Conservation (phyloP, 768 basidiomycete genomes). For the Coprinopsis cinerea region DNA sequence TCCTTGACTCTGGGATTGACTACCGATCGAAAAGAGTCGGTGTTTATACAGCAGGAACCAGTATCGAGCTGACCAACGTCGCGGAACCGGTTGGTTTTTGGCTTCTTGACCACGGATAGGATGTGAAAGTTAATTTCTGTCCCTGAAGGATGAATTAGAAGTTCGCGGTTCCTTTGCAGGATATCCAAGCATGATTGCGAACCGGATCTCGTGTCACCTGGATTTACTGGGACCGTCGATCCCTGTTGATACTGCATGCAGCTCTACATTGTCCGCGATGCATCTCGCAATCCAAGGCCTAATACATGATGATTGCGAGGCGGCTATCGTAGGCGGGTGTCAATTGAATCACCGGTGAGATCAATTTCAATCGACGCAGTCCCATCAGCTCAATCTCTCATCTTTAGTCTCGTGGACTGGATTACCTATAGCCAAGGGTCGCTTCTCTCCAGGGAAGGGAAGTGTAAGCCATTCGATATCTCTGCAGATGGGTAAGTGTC, state of each 20-base stretch:
- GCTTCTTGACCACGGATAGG: neutral
- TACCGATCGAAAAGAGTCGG: slow-evolving; percentile 38
- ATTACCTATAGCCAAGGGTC: slow-evolving; percentile 30
- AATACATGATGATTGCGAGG: slow-evolving; percentile 37
- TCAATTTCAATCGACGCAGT: neutral
- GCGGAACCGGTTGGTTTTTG: slow-evolving; percentile 22
- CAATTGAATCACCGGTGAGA: slow-evolving; percentile 37
- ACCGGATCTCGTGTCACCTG: slow-evolving; percentile 36
- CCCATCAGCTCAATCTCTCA: slow-evolving; percentile 2
- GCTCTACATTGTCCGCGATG: slow-evolving; percentile 38
- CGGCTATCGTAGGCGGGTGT: slow-evolving; percentile 40
- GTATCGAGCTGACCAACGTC: slow-evolving; percentile 10
- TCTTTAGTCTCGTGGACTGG: slow-evolving; percentile 28
- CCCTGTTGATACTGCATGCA: slow-evolving; percentile 46
- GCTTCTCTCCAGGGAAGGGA: slow-evolving; percentile 34
- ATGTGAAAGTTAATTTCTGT: neutral
- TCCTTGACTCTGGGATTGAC: slow-evolving; percentile 44
- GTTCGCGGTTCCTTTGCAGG: slow-evolving; percentile 28
- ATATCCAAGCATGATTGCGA: slow-evolving; percentile 31
- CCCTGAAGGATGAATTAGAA: slow-evolving; percentile 27
- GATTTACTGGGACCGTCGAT: slow-evolving; percentile 42
- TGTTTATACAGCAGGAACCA: slow-evolving; percentile 32
- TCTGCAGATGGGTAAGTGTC: slow-evolving; percentile 34
- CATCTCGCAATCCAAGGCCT: slow-evolving; percentile 44
- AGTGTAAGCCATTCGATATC: slow-evolving; percentile 40